These are phyloP conservation scores for Ganoderma multipileum DNA, from an alignment of 1,284 basidiomycete genomes.

Conservation along the genomic window DNA sequence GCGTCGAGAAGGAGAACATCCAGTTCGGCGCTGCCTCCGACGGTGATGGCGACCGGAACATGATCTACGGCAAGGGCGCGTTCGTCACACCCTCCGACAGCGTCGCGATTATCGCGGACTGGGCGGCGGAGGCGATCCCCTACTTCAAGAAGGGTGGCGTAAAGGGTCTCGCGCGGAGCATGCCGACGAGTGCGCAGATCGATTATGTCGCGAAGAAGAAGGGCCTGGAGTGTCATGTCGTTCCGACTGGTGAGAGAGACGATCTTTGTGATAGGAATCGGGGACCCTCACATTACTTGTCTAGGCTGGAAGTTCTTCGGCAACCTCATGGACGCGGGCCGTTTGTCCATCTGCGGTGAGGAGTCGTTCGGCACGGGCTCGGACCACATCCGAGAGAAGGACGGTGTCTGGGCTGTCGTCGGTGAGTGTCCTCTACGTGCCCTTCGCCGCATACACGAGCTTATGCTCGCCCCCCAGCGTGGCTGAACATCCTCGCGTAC, in stretches of 20 bases:
- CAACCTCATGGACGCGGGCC: slow-evolving; percentile 98
- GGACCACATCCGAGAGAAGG: slow-evolving; percentile 99
- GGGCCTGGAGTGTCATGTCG: slow-evolving; percentile 94
- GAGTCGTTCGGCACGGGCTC: slow-evolving; percentile 99
- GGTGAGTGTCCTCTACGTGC: slow-evolving; percentile 52
- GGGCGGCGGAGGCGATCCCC: slow-evolving; percentile 91
- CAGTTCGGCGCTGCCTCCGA: slow-evolving; percentile 97
- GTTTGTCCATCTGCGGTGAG: slow-evolving; percentile 97
- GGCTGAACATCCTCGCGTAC: slow-evolving; percentile 96
- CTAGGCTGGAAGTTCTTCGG: slow-evolving; percentile 99
- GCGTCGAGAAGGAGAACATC: slow-evolving; percentile 88
- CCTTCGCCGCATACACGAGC: neutral
- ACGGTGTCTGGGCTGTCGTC: slow-evolving; percentile 96
- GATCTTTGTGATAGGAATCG: neutral
- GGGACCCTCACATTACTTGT: slow-evolving; percentile 9
- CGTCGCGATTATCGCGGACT: slow-evolving; percentile 98
- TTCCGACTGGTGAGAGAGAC: slow-evolving; percentile 82
- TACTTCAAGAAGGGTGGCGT: slow-evolving; percentile 94
- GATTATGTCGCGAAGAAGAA: slow-evolving; percentile 96
- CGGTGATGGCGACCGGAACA: slow-evolving; percentile 98
- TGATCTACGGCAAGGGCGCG: slow-evolving; percentile 98
- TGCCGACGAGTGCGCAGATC: slow-evolving; percentile 98
- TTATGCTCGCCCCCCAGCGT: slow-evolving; percentile 67
- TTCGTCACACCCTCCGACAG: slow-evolving; percentile 98
- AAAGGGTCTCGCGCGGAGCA: slow-evolving; percentile 94